Percentiles rank a stretch among this genome's conserved stretches.
Evolutionary conservation across 257 asterid genomes (phyloP).

Genomic region (Nicotiana tabacum): DNA sequence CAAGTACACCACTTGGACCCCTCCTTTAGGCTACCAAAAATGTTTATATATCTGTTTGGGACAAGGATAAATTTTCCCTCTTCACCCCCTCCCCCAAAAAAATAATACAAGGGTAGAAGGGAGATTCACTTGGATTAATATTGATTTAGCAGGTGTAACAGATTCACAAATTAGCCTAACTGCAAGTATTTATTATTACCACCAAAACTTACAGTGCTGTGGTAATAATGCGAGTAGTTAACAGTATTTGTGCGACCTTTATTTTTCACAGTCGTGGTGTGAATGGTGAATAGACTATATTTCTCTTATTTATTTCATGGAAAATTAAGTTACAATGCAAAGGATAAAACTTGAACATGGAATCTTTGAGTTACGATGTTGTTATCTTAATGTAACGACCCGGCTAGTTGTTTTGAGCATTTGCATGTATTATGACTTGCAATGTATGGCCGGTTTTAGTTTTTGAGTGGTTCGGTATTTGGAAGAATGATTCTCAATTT

Average conservation of each 20-base stretch:
- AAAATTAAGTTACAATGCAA: neutral
- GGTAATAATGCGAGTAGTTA: no score
- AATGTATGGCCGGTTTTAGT: no score
- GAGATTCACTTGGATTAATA: neutral
- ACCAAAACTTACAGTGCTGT: no score
- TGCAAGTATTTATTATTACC: neutral
- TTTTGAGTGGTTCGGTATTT: no score
- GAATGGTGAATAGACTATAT: neutral
- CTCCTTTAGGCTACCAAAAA: neutral
- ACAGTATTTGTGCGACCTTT: neutral
- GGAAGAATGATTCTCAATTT: no score
- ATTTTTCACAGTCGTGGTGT: neutral
- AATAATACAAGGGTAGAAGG: neutral
- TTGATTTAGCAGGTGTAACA: neutral
- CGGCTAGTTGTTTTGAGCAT: no score
- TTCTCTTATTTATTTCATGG: neutral
- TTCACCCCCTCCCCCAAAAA: no score
- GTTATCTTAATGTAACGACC: no score
- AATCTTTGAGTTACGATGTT: neutral
- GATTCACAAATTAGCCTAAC: neutral
- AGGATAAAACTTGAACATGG: neutral
- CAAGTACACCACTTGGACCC: neutral
- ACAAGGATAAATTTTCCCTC: neutral
- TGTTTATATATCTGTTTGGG: neutral
- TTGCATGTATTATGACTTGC: no score